A percentile compares a stretch with the other conserved stretches of the same genome.
Conservation (phyloP, 1,284 basidiomycete genomes). For the Acaromyces ingoldii region DNA sequence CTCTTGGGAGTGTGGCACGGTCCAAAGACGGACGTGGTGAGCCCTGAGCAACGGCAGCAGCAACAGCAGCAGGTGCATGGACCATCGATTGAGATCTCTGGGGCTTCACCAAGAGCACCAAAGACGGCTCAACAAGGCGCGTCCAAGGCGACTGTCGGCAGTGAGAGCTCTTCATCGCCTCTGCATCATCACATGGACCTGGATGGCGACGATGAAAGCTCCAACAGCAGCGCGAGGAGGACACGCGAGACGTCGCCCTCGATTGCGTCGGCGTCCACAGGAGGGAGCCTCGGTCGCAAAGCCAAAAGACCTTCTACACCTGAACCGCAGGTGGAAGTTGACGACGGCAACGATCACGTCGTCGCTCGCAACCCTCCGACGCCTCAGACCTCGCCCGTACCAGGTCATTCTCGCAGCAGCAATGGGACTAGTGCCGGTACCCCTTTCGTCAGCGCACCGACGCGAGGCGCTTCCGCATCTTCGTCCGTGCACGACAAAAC, state of each 20-base stretch:
- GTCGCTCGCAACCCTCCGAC: conserved; percentile 12
- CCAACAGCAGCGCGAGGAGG: not conserved
- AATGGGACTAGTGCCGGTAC: conserved; percentile 14
- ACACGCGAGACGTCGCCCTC: conserved; percentile 1
- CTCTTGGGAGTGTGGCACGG: conserved; percentile 42
- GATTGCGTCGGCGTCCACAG: not conserved
- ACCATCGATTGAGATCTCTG: conserved; percentile 4
- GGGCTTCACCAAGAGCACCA: not conserved
- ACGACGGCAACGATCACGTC: not conserved
- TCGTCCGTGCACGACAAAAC: conserved; percentile 16
- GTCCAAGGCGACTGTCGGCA: not conserved
- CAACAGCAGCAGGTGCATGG: not conserved
- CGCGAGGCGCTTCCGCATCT: not conserved
- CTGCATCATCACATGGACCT: not conserved
- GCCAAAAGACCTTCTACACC: not conserved
- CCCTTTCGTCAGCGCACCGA: conserved; percentile 13
- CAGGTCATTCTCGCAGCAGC: not conserved
- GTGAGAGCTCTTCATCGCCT: too few species aligned
- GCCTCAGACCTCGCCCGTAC: conserved; percentile 10
- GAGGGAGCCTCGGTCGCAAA: not conserved
- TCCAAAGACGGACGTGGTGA: conserved; percentile 5
- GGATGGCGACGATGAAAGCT: not conserved
- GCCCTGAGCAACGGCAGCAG: not conserved
- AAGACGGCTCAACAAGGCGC: not conserved
- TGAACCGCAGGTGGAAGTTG: not conserved